A percentile compares a stretch with the other conserved stretches of the same genome.
Conservation (phyloP, 2,329 filamentous ascomycete genomes). For the Cercospora citrullina region DNA sequence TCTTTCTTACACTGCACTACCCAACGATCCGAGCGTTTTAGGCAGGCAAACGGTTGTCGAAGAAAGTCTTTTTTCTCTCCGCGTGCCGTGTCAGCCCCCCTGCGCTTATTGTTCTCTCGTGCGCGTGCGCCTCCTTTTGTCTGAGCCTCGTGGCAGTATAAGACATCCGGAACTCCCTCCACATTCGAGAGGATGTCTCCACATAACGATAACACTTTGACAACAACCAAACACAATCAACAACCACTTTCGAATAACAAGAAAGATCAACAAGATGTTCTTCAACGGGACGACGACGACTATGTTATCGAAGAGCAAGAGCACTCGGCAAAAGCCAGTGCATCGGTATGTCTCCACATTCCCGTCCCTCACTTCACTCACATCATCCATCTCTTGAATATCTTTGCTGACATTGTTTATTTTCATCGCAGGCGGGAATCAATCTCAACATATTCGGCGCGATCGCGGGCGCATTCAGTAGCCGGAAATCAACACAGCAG, state of each 20-base stretch:
- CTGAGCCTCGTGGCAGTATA: not conserved
- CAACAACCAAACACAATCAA: not conserved
- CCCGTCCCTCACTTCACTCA: not conserved
- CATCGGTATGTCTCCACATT: conserved; percentile 33
- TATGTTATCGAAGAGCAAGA: conserved; percentile 35
- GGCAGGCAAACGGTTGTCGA: conserved; percentile 4
- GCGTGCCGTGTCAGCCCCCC: not conserved
- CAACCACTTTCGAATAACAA: not conserved
- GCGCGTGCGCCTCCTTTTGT: not conserved
- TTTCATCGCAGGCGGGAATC: conserved; percentile 36
- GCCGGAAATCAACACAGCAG: conserved; percentile 35
- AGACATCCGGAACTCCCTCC: not conserved
- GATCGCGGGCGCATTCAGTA: conserved; percentile 39
- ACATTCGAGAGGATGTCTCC: conserved; percentile 1
- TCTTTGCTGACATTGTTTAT: not conserved
- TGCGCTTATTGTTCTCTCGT: not conserved
- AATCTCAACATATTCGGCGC: conserved; percentile 43
- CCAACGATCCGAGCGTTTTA: conserved; percentile 4
- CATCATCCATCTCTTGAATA: not conserved
- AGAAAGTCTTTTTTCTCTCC: not conserved
- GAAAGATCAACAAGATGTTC: conserved; percentile 17
- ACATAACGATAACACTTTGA: not conserved
- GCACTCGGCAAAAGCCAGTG: conserved; percentile 37
- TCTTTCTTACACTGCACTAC: conserved; percentile 1
- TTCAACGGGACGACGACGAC: conserved; percentile 17